Evolutionary conservation across 176 grass and related monocot species (phyloP).

Genomic region (Oryza australiensis): DNA sequence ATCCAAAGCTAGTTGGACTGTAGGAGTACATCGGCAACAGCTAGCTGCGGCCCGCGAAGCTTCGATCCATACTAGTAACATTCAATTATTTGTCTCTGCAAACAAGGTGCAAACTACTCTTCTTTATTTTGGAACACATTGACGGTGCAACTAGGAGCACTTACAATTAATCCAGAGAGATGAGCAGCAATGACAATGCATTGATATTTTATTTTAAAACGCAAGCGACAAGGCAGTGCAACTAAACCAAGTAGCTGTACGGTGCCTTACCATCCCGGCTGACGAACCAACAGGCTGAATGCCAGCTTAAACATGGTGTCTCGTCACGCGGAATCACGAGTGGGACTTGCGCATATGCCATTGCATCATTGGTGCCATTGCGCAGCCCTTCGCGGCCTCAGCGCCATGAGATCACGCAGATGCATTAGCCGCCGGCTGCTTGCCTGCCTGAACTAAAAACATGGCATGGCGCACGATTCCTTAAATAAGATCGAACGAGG

Average conservation of each 20-base stretch:
- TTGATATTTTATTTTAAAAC: too few relatives aligned
- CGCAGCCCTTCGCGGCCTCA: neutral
- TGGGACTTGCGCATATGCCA: neutral
- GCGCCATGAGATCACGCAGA: neutral
- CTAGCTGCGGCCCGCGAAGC: too few relatives aligned
- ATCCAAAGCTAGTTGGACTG: neutral
- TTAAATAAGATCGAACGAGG: neutral
- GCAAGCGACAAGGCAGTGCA: too few relatives aligned
- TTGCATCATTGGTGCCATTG: slow-evolving; percentile 2
- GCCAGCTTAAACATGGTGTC: slow-evolving; percentile 22
- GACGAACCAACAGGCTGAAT: neutral
- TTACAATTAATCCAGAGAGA: too few relatives aligned
- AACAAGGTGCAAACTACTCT: too few relatives aligned
- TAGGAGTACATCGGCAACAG: too few relatives aligned
- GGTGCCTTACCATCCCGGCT: neutral
- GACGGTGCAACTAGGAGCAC: too few relatives aligned
- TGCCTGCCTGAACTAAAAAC: neutral
- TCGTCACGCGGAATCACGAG: slow-evolving; percentile 24
- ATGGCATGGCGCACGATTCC: neutral
- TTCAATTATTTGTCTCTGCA: too few relatives aligned
- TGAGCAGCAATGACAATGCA: too few relatives aligned
- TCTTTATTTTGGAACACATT: too few relatives aligned
- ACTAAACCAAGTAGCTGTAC: neutral
- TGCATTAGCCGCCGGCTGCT: neutral
- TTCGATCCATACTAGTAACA: too few relatives aligned